Percentiles rank a stretch among this genome's conserved stretches.
Conservation (phyloP, 2,329 filamentous ascomycete genomes). For the Amesomyces nigricolor region DNA sequence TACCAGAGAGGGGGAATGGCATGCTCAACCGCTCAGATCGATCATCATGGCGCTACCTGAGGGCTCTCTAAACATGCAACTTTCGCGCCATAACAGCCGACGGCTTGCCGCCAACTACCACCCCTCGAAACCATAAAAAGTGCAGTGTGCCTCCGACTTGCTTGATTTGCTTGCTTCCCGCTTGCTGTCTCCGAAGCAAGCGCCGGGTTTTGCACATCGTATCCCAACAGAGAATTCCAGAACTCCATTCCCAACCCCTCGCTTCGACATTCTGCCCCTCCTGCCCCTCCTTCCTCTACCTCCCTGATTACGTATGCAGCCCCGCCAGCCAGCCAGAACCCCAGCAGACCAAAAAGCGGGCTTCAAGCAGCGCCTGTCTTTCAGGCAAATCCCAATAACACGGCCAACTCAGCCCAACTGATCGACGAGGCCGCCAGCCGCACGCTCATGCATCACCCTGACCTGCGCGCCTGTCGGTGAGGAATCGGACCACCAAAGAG, state of each 20-base stretch:
- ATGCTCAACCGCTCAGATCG: too few species aligned
- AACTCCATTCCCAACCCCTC: background rate
- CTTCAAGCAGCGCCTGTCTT: conserved; percentile 5
- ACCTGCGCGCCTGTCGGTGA: conserved; percentile 4
- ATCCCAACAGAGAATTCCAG: background rate
- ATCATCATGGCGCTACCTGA: too few species aligned
- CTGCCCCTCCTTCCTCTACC: background rate
- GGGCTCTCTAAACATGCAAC: too few species aligned
- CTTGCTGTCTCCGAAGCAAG: conserved; percentile 6
- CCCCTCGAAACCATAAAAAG: conserved; percentile 13
- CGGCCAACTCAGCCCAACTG: conserved; percentile 6
- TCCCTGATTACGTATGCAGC: conserved; percentile 9
- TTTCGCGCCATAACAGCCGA: conserved; percentile 3
- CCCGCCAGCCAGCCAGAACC: background rate
- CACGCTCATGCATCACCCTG: conserved; percentile 15
- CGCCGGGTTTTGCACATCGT: background rate
- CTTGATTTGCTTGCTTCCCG: conserved; percentile 1
- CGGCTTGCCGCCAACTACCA: background rate
- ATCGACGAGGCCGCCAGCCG: conserved; percentile 19
- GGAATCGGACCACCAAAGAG: background rate
- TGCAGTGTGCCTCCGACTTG: background rate
- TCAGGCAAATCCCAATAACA: background rate
- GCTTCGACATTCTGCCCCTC: background rate
- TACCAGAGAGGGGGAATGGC: background rate
- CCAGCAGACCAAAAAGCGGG: background rate